These are phyloP conservation scores for Malassezia equina DNA, from an alignment of 1,284 basidiomycete genomes.

Conservation along the genomic window DNA sequence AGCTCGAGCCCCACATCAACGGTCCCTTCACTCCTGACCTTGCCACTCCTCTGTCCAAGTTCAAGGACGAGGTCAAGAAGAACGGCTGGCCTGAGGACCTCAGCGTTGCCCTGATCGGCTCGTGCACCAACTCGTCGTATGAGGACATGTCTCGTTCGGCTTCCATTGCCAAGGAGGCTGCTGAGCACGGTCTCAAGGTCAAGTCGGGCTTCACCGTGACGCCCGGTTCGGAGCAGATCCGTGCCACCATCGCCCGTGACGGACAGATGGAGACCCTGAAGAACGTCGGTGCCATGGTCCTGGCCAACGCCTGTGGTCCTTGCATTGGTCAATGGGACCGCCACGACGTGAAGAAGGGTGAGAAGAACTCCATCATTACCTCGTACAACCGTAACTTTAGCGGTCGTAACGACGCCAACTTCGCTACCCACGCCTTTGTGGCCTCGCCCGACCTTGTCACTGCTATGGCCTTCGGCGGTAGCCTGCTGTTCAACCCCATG, in stretches of 20 bases:
- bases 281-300: constrained; percentile 76
- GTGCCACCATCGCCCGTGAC: constrained; percentile 92
- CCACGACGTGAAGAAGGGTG: constrained; percentile 89
- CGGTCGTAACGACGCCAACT: constrained; percentile 98
- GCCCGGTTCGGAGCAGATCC: constrained; percentile 94
- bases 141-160: constrained; percentile 99
- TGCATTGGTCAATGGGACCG: constrained; percentile 99
- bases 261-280: constrained; percentile 83
- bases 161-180: constrained; percentile 80
- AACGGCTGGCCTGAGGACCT: constrained; percentile 94
- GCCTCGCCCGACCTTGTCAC: constrained; percentile 96
- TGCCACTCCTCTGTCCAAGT: constrained; percentile 67
- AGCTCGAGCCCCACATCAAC: constrained; percentile 98
- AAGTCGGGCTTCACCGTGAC: constrained; percentile 96
- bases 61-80: constrained; percentile 80
- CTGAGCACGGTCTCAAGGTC: constrained; percentile 71
- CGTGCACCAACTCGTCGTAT: constrained; percentile 99
- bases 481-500: constrained; percentile 90
- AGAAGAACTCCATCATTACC: constrained; percentile 81
- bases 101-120: constrained; percentile 93
- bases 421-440: constrained; percentile 96
- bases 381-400: constrained; percentile 99
- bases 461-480: constrained; percentile 88
- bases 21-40: constrained; percentile 66
- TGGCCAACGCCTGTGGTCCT: constrained; percentile 96